These are phyloP conservation scores for Xylaria sp. DNA, from an alignment of 2,329 filamentous ascomycete species.

Conservation along the genomic window DNA sequence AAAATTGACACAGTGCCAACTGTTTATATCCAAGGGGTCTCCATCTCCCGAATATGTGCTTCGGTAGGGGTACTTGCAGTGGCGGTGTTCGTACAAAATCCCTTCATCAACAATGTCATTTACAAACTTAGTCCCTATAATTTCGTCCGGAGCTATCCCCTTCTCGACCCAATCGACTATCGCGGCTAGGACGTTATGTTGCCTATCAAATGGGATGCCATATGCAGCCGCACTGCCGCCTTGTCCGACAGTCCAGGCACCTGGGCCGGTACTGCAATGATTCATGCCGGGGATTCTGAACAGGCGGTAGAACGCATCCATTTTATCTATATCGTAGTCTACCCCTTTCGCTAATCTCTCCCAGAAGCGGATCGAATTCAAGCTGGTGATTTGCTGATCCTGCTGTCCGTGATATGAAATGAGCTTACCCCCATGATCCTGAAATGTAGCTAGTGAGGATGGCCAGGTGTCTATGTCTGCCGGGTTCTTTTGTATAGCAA, in stretches of 20 bases:
- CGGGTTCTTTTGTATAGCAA: slow-evolving; percentile 39
- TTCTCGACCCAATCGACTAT: slow-evolving; percentile 62
- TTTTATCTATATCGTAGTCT: slow-evolving; percentile 37
- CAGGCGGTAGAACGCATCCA: slow-evolving; percentile 55
- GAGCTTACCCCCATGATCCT: slow-evolving; percentile 55
- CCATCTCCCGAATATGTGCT: slow-evolving; percentile 49
- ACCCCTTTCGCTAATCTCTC: slow-evolving; percentile 57
- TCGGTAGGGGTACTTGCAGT: slow-evolving; percentile 52
- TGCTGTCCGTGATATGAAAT: slow-evolving; percentile 52
- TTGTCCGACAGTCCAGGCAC: slow-evolving; percentile 54
- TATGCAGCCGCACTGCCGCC: slow-evolving; percentile 36
- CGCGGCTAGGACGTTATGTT: slow-evolving; percentile 59
- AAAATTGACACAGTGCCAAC: slow-evolving; percentile 47
- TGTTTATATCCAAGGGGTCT: slow-evolving; percentile 44
- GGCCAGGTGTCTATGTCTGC: slow-evolving; percentile 46
- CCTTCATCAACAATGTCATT: slow-evolving; percentile 43
- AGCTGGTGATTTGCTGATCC: slow-evolving; percentile 58
- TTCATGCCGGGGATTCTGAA: slow-evolving; percentile 61
- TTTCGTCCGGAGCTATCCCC: slow-evolving; percentile 54
- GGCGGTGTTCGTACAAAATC: slow-evolving; percentile 49
- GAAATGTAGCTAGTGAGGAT: slow-evolving; percentile 53
- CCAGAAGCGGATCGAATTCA: slow-evolving; percentile 60
- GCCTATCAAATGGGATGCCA: slow-evolving; percentile 48
- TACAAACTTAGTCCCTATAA: slow-evolving; percentile 53
- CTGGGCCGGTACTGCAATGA: slow-evolving; percentile 60